Base-by-base conservation (phyloP, 345 rosid genomes). In the Iberis pinnata region DNA sequence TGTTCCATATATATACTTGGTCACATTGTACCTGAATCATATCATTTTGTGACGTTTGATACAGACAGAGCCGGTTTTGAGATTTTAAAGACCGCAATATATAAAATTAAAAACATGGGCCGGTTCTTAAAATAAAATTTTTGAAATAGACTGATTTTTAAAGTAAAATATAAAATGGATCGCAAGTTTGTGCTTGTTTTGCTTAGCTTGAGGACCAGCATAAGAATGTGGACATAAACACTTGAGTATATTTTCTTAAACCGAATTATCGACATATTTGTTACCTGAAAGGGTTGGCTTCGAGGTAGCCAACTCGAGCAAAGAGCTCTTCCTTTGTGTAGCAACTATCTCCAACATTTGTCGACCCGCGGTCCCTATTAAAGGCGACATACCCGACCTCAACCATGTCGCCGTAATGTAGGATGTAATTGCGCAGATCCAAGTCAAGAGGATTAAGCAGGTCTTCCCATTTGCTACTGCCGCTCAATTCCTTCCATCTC, bases 331-430 rank as follows among this genome's bases (percentile, higher is more conserved):
- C 58, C 31, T 50, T 49, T 4, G 69, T 37, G 49, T 17, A 76
- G 16, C 43, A 64, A 42, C 74, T 64, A 51, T 63, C 69, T 36
- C 76, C 76, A 17, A 35, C 61, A 31, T 33, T 65, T 20, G 51
- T 65, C 4, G 70, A 68, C 2, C 39, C 18, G 11, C 35, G 60
- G 10, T 56, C 64, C 3, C 57, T 29, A 16, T 73, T 75, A 48
- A 72, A 79, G 37, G 74, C 60, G 37, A 67, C 56, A 4, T 65
- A 55, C 7, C 53, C 49, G 3, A 78, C 74, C 44, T 25, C 63
- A 18, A 69, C 75, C 55, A 65, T 67, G 47, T 79, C 76, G 3
- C 77, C 74, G 7, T 79, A 79, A 69, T 76, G 77, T 33, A 76
- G 37, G 18, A 79, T 49, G 37, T 61, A 76, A 11, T 60, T 60